These are phyloP conservation scores for Exophiala aquamarina DNA, from an alignment of 2,329 filamentous ascomycete species.

Conservation along the genomic window DNA sequence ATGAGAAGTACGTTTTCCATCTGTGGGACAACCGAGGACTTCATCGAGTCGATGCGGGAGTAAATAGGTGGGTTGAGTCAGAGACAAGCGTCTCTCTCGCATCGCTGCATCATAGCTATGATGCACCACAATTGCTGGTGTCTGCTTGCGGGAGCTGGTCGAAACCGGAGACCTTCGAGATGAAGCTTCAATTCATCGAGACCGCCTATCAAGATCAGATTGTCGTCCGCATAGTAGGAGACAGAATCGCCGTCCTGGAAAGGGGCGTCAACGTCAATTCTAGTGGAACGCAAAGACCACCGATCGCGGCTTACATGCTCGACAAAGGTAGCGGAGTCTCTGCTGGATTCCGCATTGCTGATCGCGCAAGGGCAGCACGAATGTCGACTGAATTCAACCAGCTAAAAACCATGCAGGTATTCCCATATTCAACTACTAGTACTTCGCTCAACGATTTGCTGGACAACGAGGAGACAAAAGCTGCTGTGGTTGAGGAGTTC, in stretches of 20 bases:
- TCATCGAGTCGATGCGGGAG: slow-evolving; percentile 1
- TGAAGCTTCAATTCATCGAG: neutral
- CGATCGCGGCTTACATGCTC: neutral
- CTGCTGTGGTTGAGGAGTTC: too few species aligned
- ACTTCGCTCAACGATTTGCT: slow-evolving; percentile 2
- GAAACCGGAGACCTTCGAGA: neutral
- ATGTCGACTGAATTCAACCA: neutral
- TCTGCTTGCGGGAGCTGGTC: neutral
- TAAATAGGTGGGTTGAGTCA: neutral
- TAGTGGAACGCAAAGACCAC: neutral
- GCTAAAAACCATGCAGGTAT: neutral
- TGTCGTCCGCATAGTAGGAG: neutral
- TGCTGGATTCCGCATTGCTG: neutral
- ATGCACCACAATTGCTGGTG: neutral
- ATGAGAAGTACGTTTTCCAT: neutral
- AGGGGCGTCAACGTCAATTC: slow-evolving; percentile 6
- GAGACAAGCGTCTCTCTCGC: neutral
- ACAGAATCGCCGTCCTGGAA: neutral
- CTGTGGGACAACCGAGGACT: slow-evolving; percentile 1
- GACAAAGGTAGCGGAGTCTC: neutral
- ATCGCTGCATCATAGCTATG: slow-evolving; percentile 2
- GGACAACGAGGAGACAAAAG: slow-evolving; percentile 1
- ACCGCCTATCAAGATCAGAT: slow-evolving; percentile 1
- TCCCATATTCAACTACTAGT: neutral
- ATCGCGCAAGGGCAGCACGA: neutral